Percentiles rank a stretch among this genome's conserved stretches.
These are phyloP conservation scores for Penicillium occitanis DNA, from an alignment of 2,329 filamentous ascomycete genomes.

Conservation along the genomic window DNA sequence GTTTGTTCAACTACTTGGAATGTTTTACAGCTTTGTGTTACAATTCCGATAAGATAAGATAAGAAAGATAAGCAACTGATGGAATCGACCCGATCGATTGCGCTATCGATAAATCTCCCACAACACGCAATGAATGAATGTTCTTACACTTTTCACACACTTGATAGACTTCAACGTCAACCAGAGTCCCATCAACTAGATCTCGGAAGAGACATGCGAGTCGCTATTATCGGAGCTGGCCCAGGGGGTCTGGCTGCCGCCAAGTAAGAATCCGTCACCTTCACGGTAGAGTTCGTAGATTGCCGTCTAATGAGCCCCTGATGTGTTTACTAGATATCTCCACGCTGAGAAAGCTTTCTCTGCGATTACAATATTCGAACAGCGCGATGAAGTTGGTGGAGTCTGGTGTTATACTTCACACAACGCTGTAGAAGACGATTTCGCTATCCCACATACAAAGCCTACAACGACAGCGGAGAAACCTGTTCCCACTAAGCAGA, in stretches of 20 bases:
- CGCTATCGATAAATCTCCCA: neutral
- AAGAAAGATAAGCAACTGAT: neutral
- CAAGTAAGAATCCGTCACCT: conserved; percentile 1
- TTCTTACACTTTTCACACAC: neutral
- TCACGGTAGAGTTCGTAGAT: neutral
- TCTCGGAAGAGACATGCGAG: neutral
- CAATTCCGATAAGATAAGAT: neutral
- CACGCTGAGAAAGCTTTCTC: conserved; percentile 68
- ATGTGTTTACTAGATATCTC: conserved; percentile 57
- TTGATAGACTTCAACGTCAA: neutral
- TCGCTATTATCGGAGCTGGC: conserved; percentile 19
- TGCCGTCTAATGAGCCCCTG: neutral
- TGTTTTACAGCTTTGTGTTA: neutral
- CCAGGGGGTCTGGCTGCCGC: conserved; percentile 16
- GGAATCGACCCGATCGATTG: neutral
- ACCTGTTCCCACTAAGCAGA: conserved; percentile 39
- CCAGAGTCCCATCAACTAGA: neutral
- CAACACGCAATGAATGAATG: neutral
- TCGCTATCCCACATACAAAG: conserved; percentile 44
- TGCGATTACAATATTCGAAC: conserved; percentile 76
- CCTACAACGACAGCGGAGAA: conserved; percentile 67
- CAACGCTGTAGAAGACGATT: conserved; percentile 47
- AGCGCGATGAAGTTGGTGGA: conserved; percentile 73
- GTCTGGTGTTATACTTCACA: conserved; percentile 74
- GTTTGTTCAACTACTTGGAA: neutral